Evolutionary conservation across 768 basidiomycete genomes (phyloP), one percentile per base, ranked within the genome.

Genomic region (Tubosaeta sp.): DNA sequence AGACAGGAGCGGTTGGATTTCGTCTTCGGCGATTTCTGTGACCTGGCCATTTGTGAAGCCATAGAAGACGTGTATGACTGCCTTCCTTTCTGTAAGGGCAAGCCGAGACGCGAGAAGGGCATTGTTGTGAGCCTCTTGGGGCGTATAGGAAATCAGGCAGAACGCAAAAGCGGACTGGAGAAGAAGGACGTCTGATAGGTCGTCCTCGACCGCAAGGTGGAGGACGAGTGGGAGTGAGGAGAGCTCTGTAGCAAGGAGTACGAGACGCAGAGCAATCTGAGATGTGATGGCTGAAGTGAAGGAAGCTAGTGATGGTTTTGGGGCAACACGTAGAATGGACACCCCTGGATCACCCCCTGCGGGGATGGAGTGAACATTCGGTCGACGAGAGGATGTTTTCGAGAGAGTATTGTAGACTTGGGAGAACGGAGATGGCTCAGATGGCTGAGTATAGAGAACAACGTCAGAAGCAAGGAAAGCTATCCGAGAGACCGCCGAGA

Each of bases 101-200:
- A 97, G 71, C 39, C 85, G 81, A 46, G 90, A 84, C 13, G 92
- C 91, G 16, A 98, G 79, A 33, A 97, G 72, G 22, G 92, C 88
- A 68, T 97, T 86, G 64, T 95, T 91, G 60, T 95, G 88, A 4
- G 93, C 91, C 63, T 93, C 80, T 65, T 92, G 88, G 4, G 82
- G 67, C 1, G 80, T 82, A 33, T 81, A 77, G 6, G 92, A 95
- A 61, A 95, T 76, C 46, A 98, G 60, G 65, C 93, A 85, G 71
- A 85, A 90, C 27, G 89, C 88, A 6, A 91, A 81, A 17, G 83
- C 78, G n/a, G 86, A 81, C 37, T 86, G 84, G 52, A 95, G 83
- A 12, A 86, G 73, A 38, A 95, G 77, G 37, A 83, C 82, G 57
- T 88, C 84, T 32, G 88, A 82, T 41, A 93, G 78, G 65, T 90